Evolutionary conservation across 2,329 filamentous ascomycete species (phyloP).

Genomic region (Pseudocercospora eumusae): DNA sequence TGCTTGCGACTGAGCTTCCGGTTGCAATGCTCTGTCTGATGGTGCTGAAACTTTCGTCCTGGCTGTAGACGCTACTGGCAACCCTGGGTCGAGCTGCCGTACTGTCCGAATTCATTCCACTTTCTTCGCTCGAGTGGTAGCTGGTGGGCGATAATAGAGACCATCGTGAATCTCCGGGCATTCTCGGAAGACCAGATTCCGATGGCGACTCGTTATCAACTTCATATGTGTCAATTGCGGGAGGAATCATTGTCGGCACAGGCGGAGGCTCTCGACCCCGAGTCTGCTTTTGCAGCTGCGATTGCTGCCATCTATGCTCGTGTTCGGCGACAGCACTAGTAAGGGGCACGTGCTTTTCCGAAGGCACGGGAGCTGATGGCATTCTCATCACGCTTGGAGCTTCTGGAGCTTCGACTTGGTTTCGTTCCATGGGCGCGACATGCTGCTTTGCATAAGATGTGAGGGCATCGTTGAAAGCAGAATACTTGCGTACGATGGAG

Average conservation of each 20-base stretch:
- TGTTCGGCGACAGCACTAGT: not conserved
- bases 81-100: not conserved
- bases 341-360: not conserved
- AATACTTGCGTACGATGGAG: not conserved
- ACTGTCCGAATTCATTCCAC: not conserved
- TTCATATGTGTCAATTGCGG: not conserved
- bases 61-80: constrained; percentile 17
- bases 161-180: not conserved
- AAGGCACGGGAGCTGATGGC: not conserved
- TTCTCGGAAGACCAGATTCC: not conserved
- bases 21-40: not conserved
- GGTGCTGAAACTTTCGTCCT: not conserved
- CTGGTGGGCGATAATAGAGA: not conserved
- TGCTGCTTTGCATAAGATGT: not conserved
- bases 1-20: constrained; percentile 6
- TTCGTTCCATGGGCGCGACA: not conserved
- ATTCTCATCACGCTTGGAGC: not conserved
- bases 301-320: not conserved
- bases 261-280: constrained; percentile 1
- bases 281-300: not conserved
- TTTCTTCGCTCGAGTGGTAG: not conserved
- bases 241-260: not conserved
- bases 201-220: not conserved
- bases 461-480: not conserved
- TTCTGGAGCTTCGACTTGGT: not conserved